Percentiles rank a stretch among this genome's conserved stretches.
These are phyloP conservation scores for Pezicula rhizophila DNA, from an alignment of 2,329 filamentous ascomycete species.

Conservation along the genomic window DNA sequence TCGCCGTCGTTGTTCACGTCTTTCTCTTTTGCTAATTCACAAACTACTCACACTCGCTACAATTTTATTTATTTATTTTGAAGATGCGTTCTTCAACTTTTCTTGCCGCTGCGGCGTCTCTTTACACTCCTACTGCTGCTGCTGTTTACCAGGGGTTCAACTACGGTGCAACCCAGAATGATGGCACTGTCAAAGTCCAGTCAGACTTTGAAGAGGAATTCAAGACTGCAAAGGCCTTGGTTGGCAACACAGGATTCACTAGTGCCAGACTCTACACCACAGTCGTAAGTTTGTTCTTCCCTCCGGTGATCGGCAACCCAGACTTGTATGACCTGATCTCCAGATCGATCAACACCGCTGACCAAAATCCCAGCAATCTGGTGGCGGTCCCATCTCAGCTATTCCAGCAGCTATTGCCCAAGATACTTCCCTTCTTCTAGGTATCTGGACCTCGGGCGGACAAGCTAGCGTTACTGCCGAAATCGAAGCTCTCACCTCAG, in stretches of 20 bases:
- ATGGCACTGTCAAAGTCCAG: conserved; percentile 53
- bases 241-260: conserved; percentile 59
- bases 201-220: conserved; percentile 66
- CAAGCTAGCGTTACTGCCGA: conserved; percentile 62
- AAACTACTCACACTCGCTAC: conserved; percentile 1
- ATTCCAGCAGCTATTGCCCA: conserved; percentile 80
- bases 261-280: conserved; percentile 72
- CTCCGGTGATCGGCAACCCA: conserved; percentile 7
- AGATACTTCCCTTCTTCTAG: conserved; percentile 72
- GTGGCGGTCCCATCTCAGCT: conserved; percentile 50
- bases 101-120: conserved; percentile 8
- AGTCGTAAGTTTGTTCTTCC: conserved; percentile 37
- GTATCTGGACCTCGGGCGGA: conserved; percentile 74
- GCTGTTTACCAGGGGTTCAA: conserved; percentile 53
- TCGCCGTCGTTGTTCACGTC: too few relatives aligned
- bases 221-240: conserved; percentile 55
- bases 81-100: conserved; percentile 12
- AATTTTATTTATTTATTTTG: neutral
- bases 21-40: neutral
- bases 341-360: neutral
- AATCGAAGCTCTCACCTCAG: conserved; percentile 62
- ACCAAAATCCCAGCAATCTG: neutral
- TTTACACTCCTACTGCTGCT: conserved; percentile 33
- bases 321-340: neutral
- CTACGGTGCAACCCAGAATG: conserved; percentile 60